A percentile compares a stretch with the other conserved stretches of the same genome.
These are phyloP conservation scores for Tardiomyces depauwii DNA, from an alignment of 1,139 yeast species.

Conservation along the genomic window DNA sequence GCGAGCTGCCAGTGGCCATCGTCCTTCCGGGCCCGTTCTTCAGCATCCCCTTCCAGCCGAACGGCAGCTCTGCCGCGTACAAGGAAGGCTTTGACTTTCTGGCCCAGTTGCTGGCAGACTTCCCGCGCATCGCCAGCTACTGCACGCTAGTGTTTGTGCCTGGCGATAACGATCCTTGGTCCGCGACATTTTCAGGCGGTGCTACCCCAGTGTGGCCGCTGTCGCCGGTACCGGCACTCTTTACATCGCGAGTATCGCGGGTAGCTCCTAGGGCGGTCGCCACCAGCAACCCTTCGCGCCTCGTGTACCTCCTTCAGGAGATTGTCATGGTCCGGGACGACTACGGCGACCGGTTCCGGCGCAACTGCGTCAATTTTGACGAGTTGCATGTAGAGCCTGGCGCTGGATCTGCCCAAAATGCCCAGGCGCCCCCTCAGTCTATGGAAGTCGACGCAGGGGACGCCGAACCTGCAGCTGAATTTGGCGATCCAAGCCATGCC, in stretches of 20 bases:
- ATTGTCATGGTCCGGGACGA: constrained; percentile 67
- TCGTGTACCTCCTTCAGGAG: constrained; percentile 77
- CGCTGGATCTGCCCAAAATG: constrained; percentile 2
- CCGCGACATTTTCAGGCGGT: constrained; percentile 58
- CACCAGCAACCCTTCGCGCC: constrained; percentile 67
- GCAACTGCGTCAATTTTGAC: constrained; percentile 49
- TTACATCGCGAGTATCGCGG: constrained; percentile 55
- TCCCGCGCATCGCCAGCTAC: constrained; percentile 29
- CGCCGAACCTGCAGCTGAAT: constrained; percentile 1
- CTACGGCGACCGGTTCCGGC: constrained; percentile 48
- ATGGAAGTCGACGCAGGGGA: constrained; percentile 4
- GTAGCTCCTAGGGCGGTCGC: constrained; percentile 56
- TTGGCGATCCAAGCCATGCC: constrained; percentile 22
- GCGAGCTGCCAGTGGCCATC: constrained; percentile 44
- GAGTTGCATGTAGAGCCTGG: neutral
- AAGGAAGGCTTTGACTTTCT: constrained; percentile 65
- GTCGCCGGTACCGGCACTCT: constrained; percentile 54
- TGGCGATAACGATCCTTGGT: constrained; percentile 93
- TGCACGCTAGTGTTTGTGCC: constrained; percentile 54
- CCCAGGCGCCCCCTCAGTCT: constrained; percentile 1
- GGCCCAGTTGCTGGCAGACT: constrained; percentile 43
- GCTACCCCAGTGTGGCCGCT: constrained; percentile 63
- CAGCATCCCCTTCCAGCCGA: constrained; percentile 47
- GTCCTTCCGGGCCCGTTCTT: constrained; percentile 61
- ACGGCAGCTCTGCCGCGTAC: constrained; percentile 38